A percentile compares a stretch with the other conserved stretches of the same genome.
Conservation (phyloP, 1,284 basidiomycete species). For the Papiliotrema laurentii region DNA sequence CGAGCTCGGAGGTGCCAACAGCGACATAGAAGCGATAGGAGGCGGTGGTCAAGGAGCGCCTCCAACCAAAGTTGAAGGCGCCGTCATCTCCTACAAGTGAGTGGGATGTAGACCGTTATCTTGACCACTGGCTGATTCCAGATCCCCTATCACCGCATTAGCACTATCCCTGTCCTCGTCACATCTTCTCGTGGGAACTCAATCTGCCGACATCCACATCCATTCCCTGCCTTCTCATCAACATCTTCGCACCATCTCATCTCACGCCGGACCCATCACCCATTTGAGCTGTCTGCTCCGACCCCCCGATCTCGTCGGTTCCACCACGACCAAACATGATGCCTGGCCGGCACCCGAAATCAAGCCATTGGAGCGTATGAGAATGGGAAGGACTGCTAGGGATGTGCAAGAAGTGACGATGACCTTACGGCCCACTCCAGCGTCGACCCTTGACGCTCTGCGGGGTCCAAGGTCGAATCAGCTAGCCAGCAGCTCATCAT, state of each 20-base stretch:
- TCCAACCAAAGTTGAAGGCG: slow-evolving; percentile 58
- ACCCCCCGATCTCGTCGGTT: slow-evolving; percentile 67
- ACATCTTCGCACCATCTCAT: slow-evolving; percentile 68
- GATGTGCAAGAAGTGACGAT: slow-evolving; percentile 34
- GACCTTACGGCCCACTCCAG: slow-evolving; percentile 14
- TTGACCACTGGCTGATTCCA: slow-evolving; percentile 23
- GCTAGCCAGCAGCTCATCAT: neutral
- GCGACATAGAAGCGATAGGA: slow-evolving; percentile 61
- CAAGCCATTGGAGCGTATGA: slow-evolving; percentile 44
- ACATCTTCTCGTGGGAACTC: slow-evolving; percentile 69
- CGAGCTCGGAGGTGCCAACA: slow-evolving; percentile 48
- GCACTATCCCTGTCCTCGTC: slow-evolving; percentile 69
- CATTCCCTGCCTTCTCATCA: slow-evolving; percentile 90
- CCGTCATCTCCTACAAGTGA: slow-evolving; percentile 24
- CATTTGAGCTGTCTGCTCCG: slow-evolving; percentile 69
- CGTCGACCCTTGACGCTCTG: slow-evolving; percentile 11
- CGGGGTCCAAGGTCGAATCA: slow-evolving; percentile 1
- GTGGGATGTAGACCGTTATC: neutral
- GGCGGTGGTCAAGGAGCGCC: slow-evolving; percentile 64
- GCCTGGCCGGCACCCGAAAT: slow-evolving; percentile 44
- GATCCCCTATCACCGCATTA: slow-evolving; percentile 60
- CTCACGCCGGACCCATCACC: slow-evolving; percentile 67
- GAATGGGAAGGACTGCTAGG: slow-evolving; percentile 27
- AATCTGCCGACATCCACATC: slow-evolving; percentile 67
- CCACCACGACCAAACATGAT: slow-evolving; percentile 11